Evolutionary conservation across 768 basidiomycete genomes (phyloP).

Genomic region (Clitopilus hobsonii): DNA sequence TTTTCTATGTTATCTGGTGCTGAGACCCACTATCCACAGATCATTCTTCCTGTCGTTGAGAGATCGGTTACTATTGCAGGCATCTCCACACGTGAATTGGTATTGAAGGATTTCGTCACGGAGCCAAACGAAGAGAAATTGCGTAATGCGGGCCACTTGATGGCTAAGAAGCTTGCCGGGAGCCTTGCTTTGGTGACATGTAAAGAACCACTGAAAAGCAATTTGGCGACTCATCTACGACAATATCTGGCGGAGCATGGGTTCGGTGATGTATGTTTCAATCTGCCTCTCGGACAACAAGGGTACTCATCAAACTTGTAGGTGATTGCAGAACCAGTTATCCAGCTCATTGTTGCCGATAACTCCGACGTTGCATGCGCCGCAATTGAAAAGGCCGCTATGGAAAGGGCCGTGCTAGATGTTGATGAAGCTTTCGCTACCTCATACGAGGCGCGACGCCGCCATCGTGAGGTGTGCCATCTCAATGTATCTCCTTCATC

Average conservation of each 20-base stretch:
- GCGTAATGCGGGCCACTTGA: conserved; percentile 87
- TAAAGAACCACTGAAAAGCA: conserved; percentile 93
- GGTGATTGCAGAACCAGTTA: conserved; percentile 75
- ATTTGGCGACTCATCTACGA: conserved; percentile 86
- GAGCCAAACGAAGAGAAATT: conserved; percentile 89
- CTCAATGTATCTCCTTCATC: not conserved
- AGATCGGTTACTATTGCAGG: conserved; percentile 97
- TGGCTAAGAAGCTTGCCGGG: conserved; percentile 96
- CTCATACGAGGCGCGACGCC: conserved; percentile 79
- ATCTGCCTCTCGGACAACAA: not conserved
- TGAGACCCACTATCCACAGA: conserved; percentile 41
- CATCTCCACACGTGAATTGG: conserved; percentile 93
- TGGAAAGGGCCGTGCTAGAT: conserved; percentile 91
- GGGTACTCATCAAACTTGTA: not conserved
- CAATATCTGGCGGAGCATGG: conserved; percentile 80
- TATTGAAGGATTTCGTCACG: conserved; percentile 93
- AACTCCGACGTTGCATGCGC: conserved; percentile 92
- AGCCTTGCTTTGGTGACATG: conserved; percentile 96
- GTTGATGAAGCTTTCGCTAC: conserved; percentile 85
- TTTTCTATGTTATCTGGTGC: conserved; percentile 3
- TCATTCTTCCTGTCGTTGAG: conserved; percentile 96
- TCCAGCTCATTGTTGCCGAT: conserved; percentile 78
- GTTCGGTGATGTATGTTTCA: conserved; percentile 66
- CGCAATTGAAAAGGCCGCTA: conserved; percentile 95
- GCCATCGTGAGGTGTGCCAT: conserved; percentile 73